Conservation (phyloP, 2,329 filamentous ascomycete genomes). For the Stenocarpella maydis region DNA sequence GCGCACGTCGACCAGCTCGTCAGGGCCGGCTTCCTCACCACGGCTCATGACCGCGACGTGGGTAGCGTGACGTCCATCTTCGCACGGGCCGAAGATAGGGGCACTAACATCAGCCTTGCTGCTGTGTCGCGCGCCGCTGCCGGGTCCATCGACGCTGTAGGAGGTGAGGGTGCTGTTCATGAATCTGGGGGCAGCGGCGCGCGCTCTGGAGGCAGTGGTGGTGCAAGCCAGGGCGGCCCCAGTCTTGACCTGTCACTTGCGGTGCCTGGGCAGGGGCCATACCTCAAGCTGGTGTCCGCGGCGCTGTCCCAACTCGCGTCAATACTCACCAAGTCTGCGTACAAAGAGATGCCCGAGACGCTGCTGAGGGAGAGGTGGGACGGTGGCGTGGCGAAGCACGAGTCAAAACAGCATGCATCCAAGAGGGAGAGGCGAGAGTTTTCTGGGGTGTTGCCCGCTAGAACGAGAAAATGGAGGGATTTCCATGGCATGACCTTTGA, state of each 20-base stretch:
- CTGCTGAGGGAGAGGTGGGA: conserved; percentile 75
- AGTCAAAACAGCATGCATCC: conserved; percentile 53
- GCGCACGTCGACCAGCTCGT: conserved; percentile 66
- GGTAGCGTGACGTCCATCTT: conserved; percentile 48
- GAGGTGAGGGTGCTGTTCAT: conserved; percentile 71
- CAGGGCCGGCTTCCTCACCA: conserved; percentile 72
- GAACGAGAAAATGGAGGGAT: conserved; percentile 74
- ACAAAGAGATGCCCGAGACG: conserved; percentile 69
- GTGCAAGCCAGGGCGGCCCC: conserved; percentile 48
- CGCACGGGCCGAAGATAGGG: conserved; percentile 60
- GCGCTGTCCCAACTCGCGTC: conserved; percentile 69
- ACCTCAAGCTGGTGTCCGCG: conserved; percentile 70
- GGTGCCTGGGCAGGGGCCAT: conserved; percentile 71
- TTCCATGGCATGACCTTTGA: conserved; percentile 76
- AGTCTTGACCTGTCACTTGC: conserved; percentile 63
- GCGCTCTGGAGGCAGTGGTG: not conserved
- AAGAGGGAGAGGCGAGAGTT: conserved; percentile 65
- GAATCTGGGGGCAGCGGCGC: conserved; percentile 64
- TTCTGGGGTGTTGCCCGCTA: conserved; percentile 63
- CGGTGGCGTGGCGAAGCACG: conserved; percentile 61
- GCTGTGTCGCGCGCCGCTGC: conserved; percentile 71
- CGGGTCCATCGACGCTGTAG: conserved; percentile 73
- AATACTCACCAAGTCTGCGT: conserved; percentile 66
- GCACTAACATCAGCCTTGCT: conserved; percentile 67
- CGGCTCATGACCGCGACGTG: conserved; percentile 46